These are phyloP conservation scores for Barnettozyma wickerhamii DNA, from an alignment of 805 yeast species.

Conservation along the genomic window DNA sequence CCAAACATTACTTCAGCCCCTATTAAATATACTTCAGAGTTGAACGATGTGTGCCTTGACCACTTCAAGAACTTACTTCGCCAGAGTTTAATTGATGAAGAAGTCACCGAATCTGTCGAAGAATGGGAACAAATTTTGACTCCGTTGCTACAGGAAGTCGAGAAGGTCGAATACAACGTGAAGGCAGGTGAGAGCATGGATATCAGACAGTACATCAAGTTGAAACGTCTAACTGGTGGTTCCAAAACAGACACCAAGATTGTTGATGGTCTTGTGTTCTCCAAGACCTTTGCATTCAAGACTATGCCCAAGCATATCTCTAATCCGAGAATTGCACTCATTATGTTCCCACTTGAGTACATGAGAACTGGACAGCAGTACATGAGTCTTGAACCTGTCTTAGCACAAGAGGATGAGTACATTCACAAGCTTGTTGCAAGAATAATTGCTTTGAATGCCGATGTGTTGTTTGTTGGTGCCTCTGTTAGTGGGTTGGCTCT, in stretches of 20 bases:
- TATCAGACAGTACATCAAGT: constrained; percentile 81
- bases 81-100: constrained; percentile 63
- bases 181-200: constrained; percentile 72
- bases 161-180: constrained; percentile 54
- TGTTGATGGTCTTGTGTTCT: constrained; percentile 78
- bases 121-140: constrained; percentile 59
- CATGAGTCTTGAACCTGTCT: constrained; percentile 75
- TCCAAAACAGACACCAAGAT: constrained; percentile 51
- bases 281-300: constrained; percentile 77
- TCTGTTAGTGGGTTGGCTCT: constrained; percentile 81
- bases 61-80: constrained; percentile 49
- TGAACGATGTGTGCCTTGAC: constrained; percentile 32
- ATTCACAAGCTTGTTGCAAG: constrained; percentile 77
- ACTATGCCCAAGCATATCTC: constrained; percentile 62
- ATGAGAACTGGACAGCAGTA: constrained; percentile 71
- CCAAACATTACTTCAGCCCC: background rate
- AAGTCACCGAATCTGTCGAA: constrained; percentile 37
- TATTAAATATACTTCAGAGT: constrained; percentile 18
- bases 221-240: constrained; percentile 83
- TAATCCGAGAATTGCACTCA: constrained; percentile 72
- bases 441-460: constrained; percentile 72
- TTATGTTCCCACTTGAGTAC: constrained; percentile 89
- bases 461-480: constrained; percentile 71
- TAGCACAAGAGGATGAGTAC: constrained; percentile 85
- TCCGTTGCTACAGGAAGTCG: constrained; percentile 49